Percentiles rank a stretch among this genome's conserved stretches.
phyloP scores from a whole-genome alignment of 257 asterid genomes.

The Fraxinus anomala region DNA sequence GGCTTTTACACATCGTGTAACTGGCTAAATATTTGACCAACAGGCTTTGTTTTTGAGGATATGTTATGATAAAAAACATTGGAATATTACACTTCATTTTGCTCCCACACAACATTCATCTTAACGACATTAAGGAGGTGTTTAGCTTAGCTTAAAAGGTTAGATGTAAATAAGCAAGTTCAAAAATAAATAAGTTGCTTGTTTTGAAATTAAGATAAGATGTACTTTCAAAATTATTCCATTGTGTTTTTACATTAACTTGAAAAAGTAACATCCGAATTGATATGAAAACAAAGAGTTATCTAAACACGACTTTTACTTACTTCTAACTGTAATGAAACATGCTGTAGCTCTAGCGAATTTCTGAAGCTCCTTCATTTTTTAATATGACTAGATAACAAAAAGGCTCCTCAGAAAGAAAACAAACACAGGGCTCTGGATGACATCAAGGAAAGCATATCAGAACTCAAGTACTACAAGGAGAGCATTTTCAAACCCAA shows the following conservation, averaged over 20 bases:
- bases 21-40: background rate
- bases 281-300: no score
- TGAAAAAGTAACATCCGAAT: no score
- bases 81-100: background rate
- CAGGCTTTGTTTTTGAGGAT: background rate
- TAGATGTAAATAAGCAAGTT: background rate
- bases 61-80: background rate
- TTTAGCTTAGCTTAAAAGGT: background rate
- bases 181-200: background rate
- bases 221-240: background rate
- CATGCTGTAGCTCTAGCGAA: background rate
- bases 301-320: no score
- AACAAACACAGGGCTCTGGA: conserved; percentile 90
- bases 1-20: background rate
- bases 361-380: conserved; percentile 6
- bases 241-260: no score
- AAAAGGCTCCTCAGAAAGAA: conserved; percentile 76
- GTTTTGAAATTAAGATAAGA: background rate
- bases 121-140: background rate
- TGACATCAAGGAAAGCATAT: conserved; percentile 90
- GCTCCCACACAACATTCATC: background rate
- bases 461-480: conserved; percentile 77
- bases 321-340: background rate
- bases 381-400: conserved; percentile 42
- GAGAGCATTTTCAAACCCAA: conserved; percentile 67